Evolutionary conservation across 2,329 filamentous ascomycete genomes (phyloP).

Genomic region (Cercospora sojina): DNA sequence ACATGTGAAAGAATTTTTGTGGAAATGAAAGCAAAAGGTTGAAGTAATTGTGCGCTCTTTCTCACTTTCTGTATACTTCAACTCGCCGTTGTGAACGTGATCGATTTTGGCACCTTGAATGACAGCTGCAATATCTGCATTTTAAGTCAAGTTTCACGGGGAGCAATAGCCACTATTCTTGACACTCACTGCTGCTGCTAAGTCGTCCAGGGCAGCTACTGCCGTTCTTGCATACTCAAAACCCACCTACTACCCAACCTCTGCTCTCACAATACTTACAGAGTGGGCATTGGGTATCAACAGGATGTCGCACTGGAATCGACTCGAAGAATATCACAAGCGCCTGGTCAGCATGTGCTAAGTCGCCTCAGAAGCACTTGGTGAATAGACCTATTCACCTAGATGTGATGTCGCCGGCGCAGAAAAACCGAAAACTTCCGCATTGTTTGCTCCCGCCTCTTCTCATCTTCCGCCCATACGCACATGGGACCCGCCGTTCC

Average conservation of each 20-base stretch:
- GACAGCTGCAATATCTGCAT: no score
- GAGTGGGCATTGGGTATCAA: no score
- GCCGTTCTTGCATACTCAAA: neutral
- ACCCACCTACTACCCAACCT: neutral
- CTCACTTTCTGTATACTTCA: neutral
- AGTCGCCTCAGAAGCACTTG: neutral
- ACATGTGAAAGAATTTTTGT: neutral
- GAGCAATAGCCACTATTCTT: neutral
- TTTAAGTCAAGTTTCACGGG: no score
- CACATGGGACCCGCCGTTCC: neutral
- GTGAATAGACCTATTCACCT: neutral
- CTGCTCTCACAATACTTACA: neutral
- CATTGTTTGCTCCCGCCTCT: neutral
- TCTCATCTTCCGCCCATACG: neutral
- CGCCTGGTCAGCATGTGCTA: neutral
- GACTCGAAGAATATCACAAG: neutral
- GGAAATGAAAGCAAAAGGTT: slow-evolving; percentile 18
- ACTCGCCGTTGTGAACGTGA: no score
- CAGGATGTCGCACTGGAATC: neutral
- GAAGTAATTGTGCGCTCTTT: neutral
- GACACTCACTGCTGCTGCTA: neutral
- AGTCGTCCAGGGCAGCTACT: neutral
- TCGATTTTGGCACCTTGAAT: no score
- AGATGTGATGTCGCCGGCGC: neutral
- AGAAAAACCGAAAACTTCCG: neutral